Evolutionary conservation across 2,329 filamentous ascomycete species (phyloP).

Genomic region (Leptographium flavum): DNA sequence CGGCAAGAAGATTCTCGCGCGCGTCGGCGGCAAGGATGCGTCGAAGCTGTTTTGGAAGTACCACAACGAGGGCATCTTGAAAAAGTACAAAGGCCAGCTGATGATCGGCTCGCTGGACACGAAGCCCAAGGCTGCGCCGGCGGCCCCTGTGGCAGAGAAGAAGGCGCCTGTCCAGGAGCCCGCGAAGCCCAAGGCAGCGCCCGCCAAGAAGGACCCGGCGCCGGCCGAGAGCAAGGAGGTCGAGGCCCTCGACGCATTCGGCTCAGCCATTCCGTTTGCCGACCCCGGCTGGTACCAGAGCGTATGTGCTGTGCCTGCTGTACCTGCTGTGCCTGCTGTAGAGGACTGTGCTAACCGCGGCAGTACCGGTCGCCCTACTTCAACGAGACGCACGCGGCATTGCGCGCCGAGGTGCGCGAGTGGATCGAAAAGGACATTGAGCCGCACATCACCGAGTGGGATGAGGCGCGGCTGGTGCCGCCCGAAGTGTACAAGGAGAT

Average conservation of each 20-base stretch:
- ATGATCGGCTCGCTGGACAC: conserved; percentile 79
- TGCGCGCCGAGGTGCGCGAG: conserved; percentile 79
- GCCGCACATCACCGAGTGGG: conserved; percentile 89
- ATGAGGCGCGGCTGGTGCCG: conserved; percentile 84
- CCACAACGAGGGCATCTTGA: conserved; percentile 76
- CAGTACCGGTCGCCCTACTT: conserved; percentile 94
- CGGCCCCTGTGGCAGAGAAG: conserved; percentile 17
- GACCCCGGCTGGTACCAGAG: conserved; percentile 93
- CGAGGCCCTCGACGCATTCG: conserved; percentile 72
- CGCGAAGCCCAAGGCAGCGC: conserved; percentile 23
- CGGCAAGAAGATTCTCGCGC: conserved; percentile 50
- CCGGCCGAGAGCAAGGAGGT: neutral
- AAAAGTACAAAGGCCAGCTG: conserved; percentile 67
- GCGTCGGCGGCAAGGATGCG: conserved; percentile 51
- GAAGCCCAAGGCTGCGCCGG: conserved; percentile 53
- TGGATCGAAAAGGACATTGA: conserved; percentile 87
- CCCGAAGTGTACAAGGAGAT: conserved; percentile 87
- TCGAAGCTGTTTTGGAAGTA: conserved; percentile 59
- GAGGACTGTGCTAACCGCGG: neutral
- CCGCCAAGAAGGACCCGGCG: conserved; percentile 2
- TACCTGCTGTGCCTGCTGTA: neutral
- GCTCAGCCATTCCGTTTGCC: conserved; percentile 75
- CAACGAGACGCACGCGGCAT: conserved; percentile 83
- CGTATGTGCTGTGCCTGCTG: conserved; percentile 36
- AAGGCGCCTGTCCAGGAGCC: no score